These are phyloP conservation scores for Abortiporus biennis DNA, from an alignment of 1,284 basidiomycete species.

Conservation along the genomic window DNA sequence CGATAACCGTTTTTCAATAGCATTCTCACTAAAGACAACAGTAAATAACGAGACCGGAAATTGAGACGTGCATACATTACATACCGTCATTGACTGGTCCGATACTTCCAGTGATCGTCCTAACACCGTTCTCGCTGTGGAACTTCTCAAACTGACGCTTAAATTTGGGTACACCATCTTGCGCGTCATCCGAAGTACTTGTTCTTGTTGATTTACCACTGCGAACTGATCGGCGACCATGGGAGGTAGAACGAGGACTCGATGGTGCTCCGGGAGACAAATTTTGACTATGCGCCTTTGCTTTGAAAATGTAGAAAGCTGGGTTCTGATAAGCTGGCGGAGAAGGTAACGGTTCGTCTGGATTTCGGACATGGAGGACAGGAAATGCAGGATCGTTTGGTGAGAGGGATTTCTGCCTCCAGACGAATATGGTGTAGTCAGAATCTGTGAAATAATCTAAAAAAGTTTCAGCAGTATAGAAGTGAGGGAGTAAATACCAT, in stretches of 20 bases:
- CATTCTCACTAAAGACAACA: constrained; percentile 68
- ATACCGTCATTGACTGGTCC: constrained; percentile 84
- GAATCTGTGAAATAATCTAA: constrained; percentile 40
- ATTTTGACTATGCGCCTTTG: constrained; percentile 15
- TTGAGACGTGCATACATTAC: constrained; percentile 17
- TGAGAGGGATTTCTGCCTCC: constrained; percentile 48
- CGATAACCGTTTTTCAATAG: constrained; percentile 90
- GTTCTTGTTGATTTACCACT: constrained; percentile 37
- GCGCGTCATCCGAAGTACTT: constrained; percentile 17
- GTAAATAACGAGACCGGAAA: constrained; percentile 8
- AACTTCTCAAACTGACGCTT: constrained; percentile 82
- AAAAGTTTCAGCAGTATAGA: not conserved
- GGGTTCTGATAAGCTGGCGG: constrained; percentile 61
- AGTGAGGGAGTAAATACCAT: constrained; percentile 40
- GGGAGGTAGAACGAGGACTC: constrained; percentile 21
- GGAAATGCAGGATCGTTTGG: constrained; percentile 29
- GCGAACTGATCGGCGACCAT: constrained; percentile 23
- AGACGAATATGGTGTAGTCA: constrained; percentile 74
- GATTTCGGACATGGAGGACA: constrained; percentile 63
- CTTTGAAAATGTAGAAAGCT: constrained; percentile 62
- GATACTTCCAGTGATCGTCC: constrained; percentile 88
- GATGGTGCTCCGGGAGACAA: constrained; percentile 6
- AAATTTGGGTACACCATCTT: constrained; percentile 47
- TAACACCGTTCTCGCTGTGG: constrained; percentile 86
- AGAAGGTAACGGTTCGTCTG: constrained; percentile 49